Conservation (phyloP, 2,329 filamentous ascomycete genomes). For the Colletotrichum limetticola region DNA sequence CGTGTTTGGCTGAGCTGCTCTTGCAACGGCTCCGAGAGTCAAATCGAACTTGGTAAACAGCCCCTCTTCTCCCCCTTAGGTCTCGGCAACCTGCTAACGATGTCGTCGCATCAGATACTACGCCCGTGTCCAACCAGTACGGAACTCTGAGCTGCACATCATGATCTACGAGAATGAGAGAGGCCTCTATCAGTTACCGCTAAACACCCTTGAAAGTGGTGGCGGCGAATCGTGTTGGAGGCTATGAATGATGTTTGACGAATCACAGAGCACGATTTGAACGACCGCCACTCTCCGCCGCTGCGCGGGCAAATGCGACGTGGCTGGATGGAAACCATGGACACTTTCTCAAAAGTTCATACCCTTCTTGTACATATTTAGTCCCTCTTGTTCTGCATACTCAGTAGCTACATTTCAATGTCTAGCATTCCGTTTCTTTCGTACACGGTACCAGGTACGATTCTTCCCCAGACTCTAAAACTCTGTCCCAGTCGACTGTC, state of each 20-base stretch:
- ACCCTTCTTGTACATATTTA: neutral
- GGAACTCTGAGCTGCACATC: slow-evolving; percentile 11
- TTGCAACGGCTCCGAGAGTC: slow-evolving; percentile 17
- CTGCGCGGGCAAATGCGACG: neutral
- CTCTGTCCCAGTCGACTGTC: too few relatives aligned
- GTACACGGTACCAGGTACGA: neutral
- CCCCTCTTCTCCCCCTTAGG: accelerated
- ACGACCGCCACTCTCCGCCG: neutral
- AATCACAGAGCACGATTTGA: neutral
- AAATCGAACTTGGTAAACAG: slow-evolving; percentile 22
- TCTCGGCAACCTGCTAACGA: neutral
- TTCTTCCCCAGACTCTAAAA: too few relatives aligned
- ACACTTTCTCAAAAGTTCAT: neutral
- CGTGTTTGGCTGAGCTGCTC: slow-evolving; percentile 27
- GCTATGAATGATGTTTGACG: neutral
- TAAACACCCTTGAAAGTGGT: neutral
- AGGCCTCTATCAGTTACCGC: neutral
- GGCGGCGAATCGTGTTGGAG: neutral
- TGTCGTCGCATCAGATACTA: neutral
- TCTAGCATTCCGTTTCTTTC: neutral
- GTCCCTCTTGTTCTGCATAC: too few relatives aligned
- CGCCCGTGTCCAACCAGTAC: neutral
- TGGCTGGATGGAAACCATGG: neutral
- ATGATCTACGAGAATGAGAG: neutral
- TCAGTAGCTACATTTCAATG: neutral